These are phyloP conservation scores for Chrysoporthe austroafricana DNA, from an alignment of 2,329 filamentous ascomycete species.

Conservation along the genomic window DNA sequence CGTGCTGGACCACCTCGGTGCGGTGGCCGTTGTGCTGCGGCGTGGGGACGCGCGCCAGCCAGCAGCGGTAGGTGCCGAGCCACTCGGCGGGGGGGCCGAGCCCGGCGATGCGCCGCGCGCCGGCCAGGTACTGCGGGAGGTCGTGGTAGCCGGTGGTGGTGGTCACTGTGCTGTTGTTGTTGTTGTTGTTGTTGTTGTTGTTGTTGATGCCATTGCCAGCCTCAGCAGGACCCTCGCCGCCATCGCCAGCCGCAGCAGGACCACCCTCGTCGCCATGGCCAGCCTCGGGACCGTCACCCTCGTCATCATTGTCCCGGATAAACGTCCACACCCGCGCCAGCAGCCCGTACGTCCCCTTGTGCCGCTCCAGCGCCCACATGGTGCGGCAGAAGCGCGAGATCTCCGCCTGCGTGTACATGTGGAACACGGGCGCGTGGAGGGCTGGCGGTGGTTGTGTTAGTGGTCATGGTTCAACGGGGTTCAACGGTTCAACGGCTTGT, in stretches of 20 bases:
- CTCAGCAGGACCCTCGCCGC: too few species aligned
- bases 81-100: constrained; percentile 11
- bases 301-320: constrained; percentile 9
- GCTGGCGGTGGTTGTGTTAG: too few species aligned
- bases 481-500: too few species aligned
- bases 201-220: too few species aligned
- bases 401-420: not conserved
- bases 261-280: too few species aligned
- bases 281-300: too few species aligned
- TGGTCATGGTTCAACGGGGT: too few species aligned
- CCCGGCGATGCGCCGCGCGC: not conserved
- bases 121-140: not conserved
- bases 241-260: too few species aligned
- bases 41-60: not conserved
- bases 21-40: not conserved
- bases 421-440: not conserved
- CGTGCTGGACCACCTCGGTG: not conserved
- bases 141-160: not conserved
- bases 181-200: too few species aligned
- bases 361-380: constrained; percentile 22
- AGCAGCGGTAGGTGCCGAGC: constrained; percentile 7
- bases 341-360: constrained; percentile 18
- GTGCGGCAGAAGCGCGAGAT: constrained; percentile 6
- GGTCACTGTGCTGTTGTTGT: too few species aligned
- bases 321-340: constrained; percentile 22